phyloP scores from a whole-genome alignment of 2,329 filamentous ascomycete species.

The Penicillium sp. region DNA sequence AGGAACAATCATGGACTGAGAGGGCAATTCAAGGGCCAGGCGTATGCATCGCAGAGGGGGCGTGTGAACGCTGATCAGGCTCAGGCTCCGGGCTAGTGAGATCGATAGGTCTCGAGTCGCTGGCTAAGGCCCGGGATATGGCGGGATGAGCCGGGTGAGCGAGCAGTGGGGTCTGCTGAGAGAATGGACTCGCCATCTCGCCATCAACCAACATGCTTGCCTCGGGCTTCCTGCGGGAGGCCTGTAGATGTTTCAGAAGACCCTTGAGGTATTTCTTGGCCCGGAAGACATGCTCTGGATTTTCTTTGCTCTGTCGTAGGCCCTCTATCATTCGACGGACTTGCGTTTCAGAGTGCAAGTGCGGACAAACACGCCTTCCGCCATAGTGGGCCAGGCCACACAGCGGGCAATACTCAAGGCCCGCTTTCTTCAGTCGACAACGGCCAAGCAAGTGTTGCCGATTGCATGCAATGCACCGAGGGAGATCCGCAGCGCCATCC shows the following conservation, averaged over 20 bases:
- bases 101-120: background rate
- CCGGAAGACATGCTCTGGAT: constrained; percentile 53
- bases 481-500: constrained; percentile 23
- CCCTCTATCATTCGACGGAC: constrained; percentile 65
- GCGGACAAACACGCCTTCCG: constrained; percentile 59
- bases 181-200: too few species aligned
- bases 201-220: background rate
- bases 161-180: background rate
- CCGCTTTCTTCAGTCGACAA: constrained; percentile 62
- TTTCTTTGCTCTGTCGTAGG: constrained; percentile 61
- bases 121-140: background rate
- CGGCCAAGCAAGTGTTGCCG: constrained; percentile 58
- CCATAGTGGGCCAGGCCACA: constrained; percentile 67
- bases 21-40: background rate
- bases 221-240: constrained; percentile 46
- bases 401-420: constrained; percentile 63
- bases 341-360: constrained; percentile 64
- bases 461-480: constrained; percentile 57
- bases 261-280: constrained; percentile 61
- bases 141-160: background rate
- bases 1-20: background rate
- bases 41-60: background rate
- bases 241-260: constrained; percentile 58
- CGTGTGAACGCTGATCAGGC: background rate
- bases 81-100: background rate